Evolutionary conservation across 2,329 filamentous ascomycete genomes (phyloP).

Genomic region (Ceratocystis variospora): DNA sequence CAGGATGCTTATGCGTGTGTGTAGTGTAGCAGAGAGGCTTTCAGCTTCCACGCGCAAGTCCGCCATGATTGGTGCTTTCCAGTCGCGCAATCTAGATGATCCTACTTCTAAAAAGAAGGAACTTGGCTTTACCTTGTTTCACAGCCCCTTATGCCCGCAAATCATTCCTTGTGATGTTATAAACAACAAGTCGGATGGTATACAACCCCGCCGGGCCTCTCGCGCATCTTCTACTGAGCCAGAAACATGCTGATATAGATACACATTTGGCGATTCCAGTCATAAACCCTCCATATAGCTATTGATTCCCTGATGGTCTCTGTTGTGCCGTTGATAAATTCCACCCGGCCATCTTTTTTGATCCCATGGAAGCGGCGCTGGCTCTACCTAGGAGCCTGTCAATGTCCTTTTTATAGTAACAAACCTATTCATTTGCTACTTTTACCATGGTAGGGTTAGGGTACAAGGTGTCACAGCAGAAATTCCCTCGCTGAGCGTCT

Average conservation of each 20-base stretch:
- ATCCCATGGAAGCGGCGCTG: neutral
- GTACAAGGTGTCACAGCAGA: neutral
- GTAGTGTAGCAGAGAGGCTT: too few relatives aligned
- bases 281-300: neutral
- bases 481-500: too few relatives aligned
- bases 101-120: neutral
- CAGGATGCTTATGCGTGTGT: too few relatives aligned
- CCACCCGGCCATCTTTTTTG: constrained; percentile 1
- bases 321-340: neutral
- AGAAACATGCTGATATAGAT: neutral
- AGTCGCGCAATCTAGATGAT: neutral
- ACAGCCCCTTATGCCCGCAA: neutral
- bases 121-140: neutral
- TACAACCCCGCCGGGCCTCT: neutral
- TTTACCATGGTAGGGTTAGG: neutral
- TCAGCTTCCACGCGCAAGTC: too few relatives aligned
- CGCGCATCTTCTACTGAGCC: neutral
- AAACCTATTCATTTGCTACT: neutral
- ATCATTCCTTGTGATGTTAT: neutral
- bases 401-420: neutral
- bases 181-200: neutral
- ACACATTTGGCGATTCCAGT: neutral
- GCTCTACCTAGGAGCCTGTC: neutral
- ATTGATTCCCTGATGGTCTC: neutral
- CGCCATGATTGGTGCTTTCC: too few relatives aligned